Base-by-base conservation (phyloP, 345 rosid species). In the Salix purpurea region DNA sequence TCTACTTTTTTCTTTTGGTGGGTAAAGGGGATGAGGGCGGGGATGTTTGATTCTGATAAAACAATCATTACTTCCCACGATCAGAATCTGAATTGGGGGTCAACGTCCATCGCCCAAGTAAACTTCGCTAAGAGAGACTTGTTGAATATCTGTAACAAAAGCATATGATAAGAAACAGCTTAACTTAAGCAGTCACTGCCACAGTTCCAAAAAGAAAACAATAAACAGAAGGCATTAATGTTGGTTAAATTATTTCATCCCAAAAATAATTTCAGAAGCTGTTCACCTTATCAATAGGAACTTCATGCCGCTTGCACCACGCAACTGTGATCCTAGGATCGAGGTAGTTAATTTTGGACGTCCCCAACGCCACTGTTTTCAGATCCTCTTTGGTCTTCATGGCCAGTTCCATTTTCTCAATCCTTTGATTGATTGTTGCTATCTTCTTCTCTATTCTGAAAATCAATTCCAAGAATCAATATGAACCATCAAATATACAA, bases 291-390 rank as follows among this genome's bases (percentile, higher is more conserved):
- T 96, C 99, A 19, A 96, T 96, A 54, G 99, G 97, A 79, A 96
- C 99, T 71, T 96, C 99, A 54, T 90, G 94, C 26, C 99, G 89
- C 84, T 96, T 96, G 90, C 99, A 96, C 99, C 99, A 96, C 4
- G 99, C 97, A 10, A 96, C 99, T 0, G 97, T 93, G 69, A 96
- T 96, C 87, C 99, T 88, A 65, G 99, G 99, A 84, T 96, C 98
- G 36, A 94, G 90, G 78, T 96, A 96, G 77, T 96, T 96, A 77
- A 96, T 92, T 80, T 93, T 96, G 68, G 99, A 96, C 1, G 98
- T 96, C 78, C 99, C 98, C 64, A 96, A 81, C 30, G 99, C 97
- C 73, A 96, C 97, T 0, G 97, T 92, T 88, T 96, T 96, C 65
- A 96, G 81, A 77, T 96, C 98, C 74, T 96, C 99, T 74, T 91